Evolutionary conservation across 2,329 filamentous ascomycete species (phyloP).

Genomic region (Talaromyces sp.): DNA sequence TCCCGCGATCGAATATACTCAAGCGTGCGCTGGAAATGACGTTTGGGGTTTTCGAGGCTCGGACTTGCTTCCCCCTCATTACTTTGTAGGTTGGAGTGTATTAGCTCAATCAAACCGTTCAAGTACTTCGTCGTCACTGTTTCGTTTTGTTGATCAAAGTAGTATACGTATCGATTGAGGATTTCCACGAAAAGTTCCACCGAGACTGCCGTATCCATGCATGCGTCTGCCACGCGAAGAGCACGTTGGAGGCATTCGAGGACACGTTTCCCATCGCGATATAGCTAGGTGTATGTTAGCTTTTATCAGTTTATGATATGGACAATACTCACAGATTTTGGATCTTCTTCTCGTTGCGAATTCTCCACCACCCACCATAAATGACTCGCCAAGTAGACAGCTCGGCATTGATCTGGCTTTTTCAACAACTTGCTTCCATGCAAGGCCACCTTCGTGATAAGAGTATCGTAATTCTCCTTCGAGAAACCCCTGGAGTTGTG

Average conservation of each 20-base stretch:
- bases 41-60: slow-evolving; percentile 81
- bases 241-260: slow-evolving; percentile 94
- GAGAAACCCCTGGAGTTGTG: slow-evolving; percentile 87
- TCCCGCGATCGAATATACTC: slow-evolving; percentile 90
- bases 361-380: slow-evolving; percentile 96
- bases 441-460: slow-evolving; percentile 95
- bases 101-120: slow-evolving; percentile 95
- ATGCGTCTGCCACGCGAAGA: slow-evolving; percentile 92
- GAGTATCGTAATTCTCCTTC: slow-evolving; percentile 96
- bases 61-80: slow-evolving; percentile 65
- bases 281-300: slow-evolving; percentile 58
- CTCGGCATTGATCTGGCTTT: slow-evolving; percentile 96
- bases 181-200: slow-evolving; percentile 99
- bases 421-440: slow-evolving; percentile 96
- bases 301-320: background rate
- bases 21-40: slow-evolving; percentile 90
- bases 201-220: slow-evolving; percentile 96
- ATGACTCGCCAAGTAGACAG: slow-evolving; percentile 94
- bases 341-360: slow-evolving; percentile 72
- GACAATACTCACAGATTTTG: slow-evolving; percentile 63
- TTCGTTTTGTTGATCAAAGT: slow-evolving; percentile 99
- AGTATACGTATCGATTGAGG: slow-evolving; percentile 96
- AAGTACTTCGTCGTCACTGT: slow-evolving; percentile 97
- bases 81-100: slow-evolving; percentile 89
- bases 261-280: slow-evolving; percentile 95